A percentile compares a stretch with the other conserved stretches of the same genome.
phyloP scores from a whole-genome alignment of 2,329 filamentous ascomycete species.

The Fusarium pseudonygamai region DNA sequence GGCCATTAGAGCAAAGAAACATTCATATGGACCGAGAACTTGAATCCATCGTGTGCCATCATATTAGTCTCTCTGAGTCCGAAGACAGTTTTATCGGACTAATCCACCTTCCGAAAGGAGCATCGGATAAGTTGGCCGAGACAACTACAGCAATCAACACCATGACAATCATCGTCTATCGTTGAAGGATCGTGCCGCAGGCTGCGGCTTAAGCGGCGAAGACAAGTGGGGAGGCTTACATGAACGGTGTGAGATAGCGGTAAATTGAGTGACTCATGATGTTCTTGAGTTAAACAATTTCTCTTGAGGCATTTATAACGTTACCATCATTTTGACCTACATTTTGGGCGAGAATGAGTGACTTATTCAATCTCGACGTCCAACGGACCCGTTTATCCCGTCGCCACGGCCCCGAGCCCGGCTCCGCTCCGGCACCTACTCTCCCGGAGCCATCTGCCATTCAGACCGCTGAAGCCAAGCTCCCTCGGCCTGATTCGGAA shows the following conservation, averaged over 20 bases:
- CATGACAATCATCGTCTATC: neutral
- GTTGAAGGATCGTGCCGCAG: slow-evolving; percentile 4
- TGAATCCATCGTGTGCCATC: neutral
- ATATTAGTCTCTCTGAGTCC: neutral
- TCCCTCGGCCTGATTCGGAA: slow-evolving; percentile 47
- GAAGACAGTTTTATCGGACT: neutral
- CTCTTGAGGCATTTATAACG: neutral
- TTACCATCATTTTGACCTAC: neutral
- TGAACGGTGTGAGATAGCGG: neutral
- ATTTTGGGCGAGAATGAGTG: slow-evolving; percentile 33
- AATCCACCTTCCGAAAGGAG: neutral
- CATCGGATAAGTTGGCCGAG: neutral
- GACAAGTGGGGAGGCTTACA: slow-evolving; percentile 12
- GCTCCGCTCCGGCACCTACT: slow-evolving; percentile 43
- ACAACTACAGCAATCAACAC: slow-evolving; percentile 2
- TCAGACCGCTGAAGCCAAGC: slow-evolving; percentile 50
- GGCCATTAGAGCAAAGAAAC: neutral
- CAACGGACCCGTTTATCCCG: slow-evolving; percentile 39
- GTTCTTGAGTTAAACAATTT: neutral
- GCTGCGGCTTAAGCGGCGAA: slow-evolving; percentile 24
- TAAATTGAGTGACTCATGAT: neutral
- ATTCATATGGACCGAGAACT: neutral
- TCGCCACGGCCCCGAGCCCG: slow-evolving; percentile 23
- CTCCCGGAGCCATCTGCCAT: slow-evolving; percentile 52
- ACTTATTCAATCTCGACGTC: slow-evolving; percentile 40